Base-by-base conservation (phyloP, 2,329 filamentous ascomycete species). In the Xylariaceae sp. region DNA sequence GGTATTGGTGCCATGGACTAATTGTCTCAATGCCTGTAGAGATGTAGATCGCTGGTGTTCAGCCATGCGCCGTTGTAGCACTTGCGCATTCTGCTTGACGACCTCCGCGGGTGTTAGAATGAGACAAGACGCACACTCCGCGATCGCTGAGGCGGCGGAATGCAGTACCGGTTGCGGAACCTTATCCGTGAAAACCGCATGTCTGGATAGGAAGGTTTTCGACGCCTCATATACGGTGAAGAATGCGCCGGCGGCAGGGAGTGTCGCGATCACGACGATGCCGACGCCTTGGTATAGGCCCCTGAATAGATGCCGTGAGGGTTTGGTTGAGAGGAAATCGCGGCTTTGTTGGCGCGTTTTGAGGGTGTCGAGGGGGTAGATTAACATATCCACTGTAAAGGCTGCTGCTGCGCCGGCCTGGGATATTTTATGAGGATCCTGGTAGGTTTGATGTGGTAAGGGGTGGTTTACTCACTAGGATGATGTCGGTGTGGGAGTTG, bases 1-100 rank as follows among this genome's bases (percentile, higher is more conserved):
- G 74, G 84, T 66, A 75, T 82, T 66, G 73, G 86, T 67, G 75
- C 81, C 79, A 30, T 4, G 23, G 74, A 86, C 68, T 50, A 73
- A 73, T 73, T 77, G 79, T 59, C 72, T 76, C 63, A 84, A 72
- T 0, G 79, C 78, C 59, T 75, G 73, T n/a, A 82, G 67, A 0
- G 80, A 83, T 0, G 78, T 79, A 3, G 75, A 77, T 49, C 48
- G 50, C 23, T 47, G n/a, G 13, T 17, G 15, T 3, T 49, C n/a
- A n/a, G 15, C 37, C 9, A 17, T 11, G 44, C 34, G 69, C 8
- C 63, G 68, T 18, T 78, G 66, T 39, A 94, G 78, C 82, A 96
- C 92, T 73, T 96, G 92, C 0, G 92, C 91, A 73, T 96, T 96
- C 72, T 96, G 92, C 76, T 97, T 96, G 64, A 96, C 84, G 6